Base-by-base conservation (phyloP, 2,329 filamentous ascomycete genomes). In the Xylariaceae sp. region DNA sequence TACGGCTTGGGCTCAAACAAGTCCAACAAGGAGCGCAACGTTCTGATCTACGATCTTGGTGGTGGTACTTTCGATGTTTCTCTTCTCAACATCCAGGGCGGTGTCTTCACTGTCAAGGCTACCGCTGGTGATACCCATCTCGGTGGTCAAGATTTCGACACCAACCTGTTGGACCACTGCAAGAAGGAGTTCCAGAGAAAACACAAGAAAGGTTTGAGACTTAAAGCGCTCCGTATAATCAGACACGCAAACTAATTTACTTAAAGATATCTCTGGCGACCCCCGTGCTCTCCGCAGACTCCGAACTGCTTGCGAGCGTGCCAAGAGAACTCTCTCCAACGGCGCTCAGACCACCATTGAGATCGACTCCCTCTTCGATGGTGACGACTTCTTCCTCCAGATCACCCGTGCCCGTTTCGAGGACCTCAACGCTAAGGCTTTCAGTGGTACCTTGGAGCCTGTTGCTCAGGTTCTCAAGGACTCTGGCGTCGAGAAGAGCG, bases 1-100 rank as follows among this genome's bases (percentile, higher is more conserved):
- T 99, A 99, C 76, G 94, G 94, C 84, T 88, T 99, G 60, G 91
- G 91, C 71, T 82, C 89, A 66, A 91, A 90, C 80, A 96, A 95
- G 83, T 88, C 89, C 52, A 88, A 89, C 75, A 96, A 96, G 84
- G 94, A 97, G 84, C 90, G 94, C 72, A 96, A 97, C 74, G 92
- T 99, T 71, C 84, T 99, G 66, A 97, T 99, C 81, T 99, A 97
- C 83, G 94, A 99, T 86, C 87, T 99, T 62, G 94, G 94, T 84
- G 94, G 94, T 84, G 94, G 94, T 84, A 99, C 94, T 74, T 99
- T 99, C 79, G 94, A 99, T 96, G 94, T 99, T 31, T 97, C 94
- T 62, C 89, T 97, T 66, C 85, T 99, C 45, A 92, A 96, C 83
- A 97, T 99, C 74, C 91, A 97, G 80, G 91, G 92, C 72, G 94